Percentiles rank a stretch among this genome's conserved stretches.
Evolutionary conservation across 2,329 filamentous ascomycete genomes (phyloP).

Genomic region (Diplocarpon mali): DNA sequence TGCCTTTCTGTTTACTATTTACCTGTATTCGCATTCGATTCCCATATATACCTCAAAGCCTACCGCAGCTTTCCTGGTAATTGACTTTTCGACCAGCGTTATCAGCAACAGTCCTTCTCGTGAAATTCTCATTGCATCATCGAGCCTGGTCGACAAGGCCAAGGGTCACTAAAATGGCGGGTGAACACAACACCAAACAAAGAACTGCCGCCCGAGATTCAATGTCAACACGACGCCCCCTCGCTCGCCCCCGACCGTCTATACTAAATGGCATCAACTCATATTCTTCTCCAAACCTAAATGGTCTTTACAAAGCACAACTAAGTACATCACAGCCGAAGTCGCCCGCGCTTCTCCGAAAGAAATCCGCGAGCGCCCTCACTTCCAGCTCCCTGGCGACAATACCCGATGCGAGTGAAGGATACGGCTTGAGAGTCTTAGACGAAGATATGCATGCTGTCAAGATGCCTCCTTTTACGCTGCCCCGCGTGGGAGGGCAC

Average conservation of each 20-base stretch:
- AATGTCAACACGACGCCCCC: slow-evolving; percentile 25
- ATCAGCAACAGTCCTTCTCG: not conserved
- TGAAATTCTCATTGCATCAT: slow-evolving; percentile 2
- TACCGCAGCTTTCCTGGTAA: not conserved
- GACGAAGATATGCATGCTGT: slow-evolving; percentile 30
- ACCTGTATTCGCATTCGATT: not conserved
- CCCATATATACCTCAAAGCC: not conserved
- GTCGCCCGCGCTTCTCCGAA: slow-evolving; percentile 44
- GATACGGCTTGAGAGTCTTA: slow-evolving; percentile 47
- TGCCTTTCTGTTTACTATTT: not conserved
- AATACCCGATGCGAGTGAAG: slow-evolving; percentile 56
- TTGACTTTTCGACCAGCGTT: not conserved
- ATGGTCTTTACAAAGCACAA: slow-evolving; percentile 24
- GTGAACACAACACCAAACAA: not conserved
- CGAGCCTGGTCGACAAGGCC: not conserved
- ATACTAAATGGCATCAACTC: slow-evolving; percentile 32
- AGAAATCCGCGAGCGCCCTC: slow-evolving; percentile 60
- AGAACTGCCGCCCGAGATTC: slow-evolving; percentile 3
- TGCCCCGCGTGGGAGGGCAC: slow-evolving; percentile 37
- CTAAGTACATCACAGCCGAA: slow-evolving; percentile 5
- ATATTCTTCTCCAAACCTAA: slow-evolving; percentile 49
- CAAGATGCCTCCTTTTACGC: slow-evolving; percentile 44
- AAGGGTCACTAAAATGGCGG: not conserved
- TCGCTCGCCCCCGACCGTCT: slow-evolving; percentile 26
- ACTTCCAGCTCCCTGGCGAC: slow-evolving; percentile 51